Percentiles rank a stretch among this genome's conserved stretches.
Evolutionary conservation across 2,329 filamentous ascomycete species (phyloP).

Genomic region (Aaosphaeria arxii): DNA sequence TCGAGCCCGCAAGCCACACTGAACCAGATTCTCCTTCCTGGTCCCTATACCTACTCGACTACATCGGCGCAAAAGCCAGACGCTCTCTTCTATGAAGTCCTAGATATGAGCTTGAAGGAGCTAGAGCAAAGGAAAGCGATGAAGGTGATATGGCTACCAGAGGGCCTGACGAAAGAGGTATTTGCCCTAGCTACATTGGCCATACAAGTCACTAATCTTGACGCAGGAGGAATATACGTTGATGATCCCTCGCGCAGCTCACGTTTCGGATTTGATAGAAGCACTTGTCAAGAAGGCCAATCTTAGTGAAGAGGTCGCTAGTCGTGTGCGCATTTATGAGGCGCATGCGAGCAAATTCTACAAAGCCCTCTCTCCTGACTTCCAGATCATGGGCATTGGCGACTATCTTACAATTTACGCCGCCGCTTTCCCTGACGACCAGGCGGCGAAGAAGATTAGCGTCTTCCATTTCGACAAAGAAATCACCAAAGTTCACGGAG

Average conservation of each 20-base stretch:
- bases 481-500: conserved; percentile 75
- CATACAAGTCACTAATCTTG: conserved; percentile 8
- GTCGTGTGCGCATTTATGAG: conserved; percentile 78
- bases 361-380: conserved; percentile 69
- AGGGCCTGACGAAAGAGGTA: conserved; percentile 89
- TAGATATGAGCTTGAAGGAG: conserved; percentile 92
- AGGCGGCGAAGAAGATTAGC: conserved; percentile 65
- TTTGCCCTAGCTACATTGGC: conserved; percentile 20
- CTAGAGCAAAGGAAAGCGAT: conserved; percentile 88
- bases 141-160: conserved; percentile 79
- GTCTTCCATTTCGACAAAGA: conserved; percentile 95
- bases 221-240: conserved; percentile 72
- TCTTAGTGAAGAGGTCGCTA: conserved; percentile 71
- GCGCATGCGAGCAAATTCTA: conserved; percentile 79
- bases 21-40: conserved; percentile 72
- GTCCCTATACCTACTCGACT: conserved; percentile 64
- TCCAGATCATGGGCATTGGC: conserved; percentile 75
- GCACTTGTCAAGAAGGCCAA: conserved; percentile 77
- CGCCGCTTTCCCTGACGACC: conserved; percentile 74
- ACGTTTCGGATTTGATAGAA: conserved; percentile 72
- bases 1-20: conserved; percentile 69
- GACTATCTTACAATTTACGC: conserved; percentile 83
- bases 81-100: conserved; percentile 83
- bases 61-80: conserved; percentile 67
- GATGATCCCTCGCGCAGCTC: conserved; percentile 83